Conservation (phyloP, 192 early-diverging fungal genomes). For the Coemansia sp. region DNA sequence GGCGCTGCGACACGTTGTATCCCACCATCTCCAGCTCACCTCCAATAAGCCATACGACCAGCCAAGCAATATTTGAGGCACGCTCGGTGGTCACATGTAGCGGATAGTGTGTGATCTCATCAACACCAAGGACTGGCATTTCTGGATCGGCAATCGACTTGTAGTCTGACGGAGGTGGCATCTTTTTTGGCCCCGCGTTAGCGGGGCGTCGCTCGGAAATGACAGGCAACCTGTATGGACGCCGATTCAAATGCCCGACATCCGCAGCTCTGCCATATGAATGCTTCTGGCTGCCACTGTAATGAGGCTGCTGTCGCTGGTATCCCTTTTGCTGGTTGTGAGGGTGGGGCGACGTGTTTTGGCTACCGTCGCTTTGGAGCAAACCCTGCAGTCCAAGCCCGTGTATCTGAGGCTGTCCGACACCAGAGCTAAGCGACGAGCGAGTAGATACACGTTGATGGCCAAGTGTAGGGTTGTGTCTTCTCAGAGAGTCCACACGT, state of each 20-base stretch:
- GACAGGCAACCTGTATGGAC: conserved; percentile 11
- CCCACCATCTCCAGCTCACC: conserved; percentile 57
- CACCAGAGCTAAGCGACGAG: conserved; percentile 9
- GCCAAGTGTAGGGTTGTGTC: conserved; percentile 17
- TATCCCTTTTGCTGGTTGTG: conserved; percentile 2
- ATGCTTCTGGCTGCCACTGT: conserved; percentile 12
- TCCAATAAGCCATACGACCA: conserved; percentile 52
- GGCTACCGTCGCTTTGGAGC: conserved; percentile 16
- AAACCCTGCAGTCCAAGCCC: conserved; percentile 47
- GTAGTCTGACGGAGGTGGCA: conserved; percentile 46
- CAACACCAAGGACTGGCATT: conserved; percentile 21
- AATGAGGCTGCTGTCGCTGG: conserved; percentile 6
- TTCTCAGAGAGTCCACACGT: conserved; percentile 41
- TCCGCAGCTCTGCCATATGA: conserved; percentile 7
- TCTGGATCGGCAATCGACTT: conserved; percentile 52
- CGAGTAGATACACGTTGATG: conserved; percentile 34
- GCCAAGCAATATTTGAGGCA: conserved; percentile 37
- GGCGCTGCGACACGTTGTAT: conserved; percentile 47
- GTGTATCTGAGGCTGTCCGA: conserved; percentile 18
- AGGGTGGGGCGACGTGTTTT: background rate
- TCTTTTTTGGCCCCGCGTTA: conserved; percentile 15
- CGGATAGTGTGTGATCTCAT: conserved; percentile 42
- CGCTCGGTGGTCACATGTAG: conserved; percentile 8
- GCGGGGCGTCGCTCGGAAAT: conserved; percentile 15
- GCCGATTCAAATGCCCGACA: conserved; percentile 2